Conservation (phyloP, 768 basidiomycete species). For the Leccinum uliginosum region DNA sequence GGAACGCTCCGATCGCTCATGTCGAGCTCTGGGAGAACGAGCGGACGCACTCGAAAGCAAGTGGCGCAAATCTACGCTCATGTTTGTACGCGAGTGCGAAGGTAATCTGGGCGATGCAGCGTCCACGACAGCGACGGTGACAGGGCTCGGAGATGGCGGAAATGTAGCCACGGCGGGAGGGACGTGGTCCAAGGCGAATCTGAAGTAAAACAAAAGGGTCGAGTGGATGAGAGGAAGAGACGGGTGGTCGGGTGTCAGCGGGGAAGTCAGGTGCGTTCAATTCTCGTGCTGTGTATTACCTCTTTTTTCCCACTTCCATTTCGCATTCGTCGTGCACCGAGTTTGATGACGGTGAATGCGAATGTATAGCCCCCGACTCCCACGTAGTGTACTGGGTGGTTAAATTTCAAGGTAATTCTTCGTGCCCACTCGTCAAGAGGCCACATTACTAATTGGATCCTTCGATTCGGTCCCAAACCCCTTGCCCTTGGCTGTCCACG, state of each 20-base stretch:
- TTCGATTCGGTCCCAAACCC: too few relatives aligned
- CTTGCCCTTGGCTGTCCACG: too few relatives aligned
- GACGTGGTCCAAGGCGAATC: conserved; percentile 12
- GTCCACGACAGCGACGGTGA: background rate
- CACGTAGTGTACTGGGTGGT: too few relatives aligned
- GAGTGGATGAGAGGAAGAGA: conserved; percentile 16
- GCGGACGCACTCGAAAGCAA: background rate
- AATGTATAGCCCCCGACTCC: too few relatives aligned
- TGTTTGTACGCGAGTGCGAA: background rate
- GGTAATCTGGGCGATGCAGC: background rate
- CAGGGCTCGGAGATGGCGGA: background rate
- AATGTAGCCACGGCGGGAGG: background rate
- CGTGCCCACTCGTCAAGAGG: too few relatives aligned
- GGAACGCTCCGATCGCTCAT: background rate
- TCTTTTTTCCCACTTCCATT: background rate
- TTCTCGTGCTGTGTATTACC: background rate
- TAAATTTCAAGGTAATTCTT: too few relatives aligned
- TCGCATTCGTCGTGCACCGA: background rate
- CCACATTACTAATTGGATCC: too few relatives aligned
- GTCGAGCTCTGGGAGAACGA: background rate
- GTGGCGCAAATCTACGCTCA: background rate
- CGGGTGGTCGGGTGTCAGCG: conserved; percentile 12
- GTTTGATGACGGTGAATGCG: too few relatives aligned
- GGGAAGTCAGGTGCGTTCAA: conserved; percentile 17
- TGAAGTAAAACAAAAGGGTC: conserved; percentile 6